phyloP scores from a whole-genome alignment of 192 early-diverging fungal species.

The Rhizoclosmatium globosum region DNA sequence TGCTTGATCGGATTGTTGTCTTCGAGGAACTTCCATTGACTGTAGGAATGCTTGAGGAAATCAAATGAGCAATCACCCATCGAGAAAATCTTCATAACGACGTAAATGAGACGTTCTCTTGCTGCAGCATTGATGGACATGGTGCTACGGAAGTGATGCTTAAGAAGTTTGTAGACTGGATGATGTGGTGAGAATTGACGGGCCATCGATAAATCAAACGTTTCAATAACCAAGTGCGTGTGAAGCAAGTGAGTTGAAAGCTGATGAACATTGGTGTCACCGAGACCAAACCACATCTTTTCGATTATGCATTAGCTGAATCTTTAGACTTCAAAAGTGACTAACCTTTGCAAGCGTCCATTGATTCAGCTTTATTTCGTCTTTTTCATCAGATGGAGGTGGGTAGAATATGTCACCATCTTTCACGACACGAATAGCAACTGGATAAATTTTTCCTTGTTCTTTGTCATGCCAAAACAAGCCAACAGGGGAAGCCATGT shows the following conservation, averaged over 20 bases:
- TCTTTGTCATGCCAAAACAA: conserved; percentile 24
- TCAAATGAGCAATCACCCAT: conserved; percentile 11
- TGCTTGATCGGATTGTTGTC: conserved; percentile 23
- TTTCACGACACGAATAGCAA: conserved; percentile 31
- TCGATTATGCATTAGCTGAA: neutral
- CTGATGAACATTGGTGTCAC: conserved; percentile 15
- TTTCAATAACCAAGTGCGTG: conserved; percentile 16
- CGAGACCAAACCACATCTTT: conserved; percentile 21
- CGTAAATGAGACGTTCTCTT: conserved; percentile 10
- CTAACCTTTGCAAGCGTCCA: conserved; percentile 12
- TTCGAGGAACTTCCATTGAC: conserved; percentile 1
- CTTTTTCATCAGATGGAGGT: neutral
- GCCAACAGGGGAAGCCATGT: conserved; percentile 7
- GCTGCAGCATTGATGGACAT: conserved; percentile 30
- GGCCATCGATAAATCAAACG: conserved; percentile 6
- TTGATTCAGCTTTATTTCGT: neutral
- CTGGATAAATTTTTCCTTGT: neutral
- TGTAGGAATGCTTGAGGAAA: conserved; percentile 21
- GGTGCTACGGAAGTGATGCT: conserved; percentile 7
- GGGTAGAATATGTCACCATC: conserved; percentile 24
- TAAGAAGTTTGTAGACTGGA: conserved; percentile 26
- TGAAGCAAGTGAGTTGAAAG: conserved; percentile 7
- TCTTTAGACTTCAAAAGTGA: neutral
- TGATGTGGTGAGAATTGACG: conserved; percentile 12
- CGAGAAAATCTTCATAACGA: conserved; percentile 9